These are phyloP conservation scores for Vitis hybrid DNA, from an alignment of 177 flowering plant species.

Conservation along the genomic window DNA sequence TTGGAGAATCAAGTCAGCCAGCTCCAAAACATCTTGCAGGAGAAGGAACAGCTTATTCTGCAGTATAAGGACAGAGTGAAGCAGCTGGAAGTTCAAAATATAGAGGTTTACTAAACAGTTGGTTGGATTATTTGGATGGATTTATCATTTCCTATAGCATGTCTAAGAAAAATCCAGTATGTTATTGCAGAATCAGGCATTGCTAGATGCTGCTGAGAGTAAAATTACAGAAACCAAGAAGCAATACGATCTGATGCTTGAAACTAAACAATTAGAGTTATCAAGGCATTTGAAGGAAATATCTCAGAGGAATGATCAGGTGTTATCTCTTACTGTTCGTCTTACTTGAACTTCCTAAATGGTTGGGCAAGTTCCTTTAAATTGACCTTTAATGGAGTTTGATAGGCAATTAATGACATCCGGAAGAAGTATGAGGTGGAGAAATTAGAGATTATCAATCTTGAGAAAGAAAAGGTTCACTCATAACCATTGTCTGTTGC, in stretches of 20 bases:
- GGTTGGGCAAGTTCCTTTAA: neutral
- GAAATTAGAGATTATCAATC: conserved; percentile 72
- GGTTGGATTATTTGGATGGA: conserved; percentile 4
- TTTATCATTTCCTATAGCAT: neutral
- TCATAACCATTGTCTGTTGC: conserved; percentile 1
- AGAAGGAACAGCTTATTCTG: conserved; percentile 57
- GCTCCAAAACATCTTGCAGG: conserved; percentile 47
- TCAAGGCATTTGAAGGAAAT: conserved; percentile 92
- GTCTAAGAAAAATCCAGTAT: neutral
- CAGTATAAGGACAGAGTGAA: conserved; percentile 52
- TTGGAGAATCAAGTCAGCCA: conserved; percentile 56
- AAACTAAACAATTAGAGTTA: conserved; percentile 79
- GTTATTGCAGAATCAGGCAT: conserved; percentile 55
- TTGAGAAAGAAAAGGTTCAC: conserved; percentile 85
- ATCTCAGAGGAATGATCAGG: conserved; percentile 97
- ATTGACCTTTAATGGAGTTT: conserved; percentile 20
- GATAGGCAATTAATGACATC: conserved; percentile 92
- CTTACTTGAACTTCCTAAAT: neutral
- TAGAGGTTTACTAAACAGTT: conserved; percentile 49
- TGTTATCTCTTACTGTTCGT: conserved; percentile 14
- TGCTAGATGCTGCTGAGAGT: conserved; percentile 57
- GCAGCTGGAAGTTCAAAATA: conserved; percentile 56
- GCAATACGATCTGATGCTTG: conserved; percentile 80
- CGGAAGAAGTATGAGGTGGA: conserved; percentile 84
- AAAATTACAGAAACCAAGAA: conserved; percentile 72